phyloP scores from a whole-genome alignment of 2,329 filamentous ascomycete species.

The Arthroderma sp. region DNA sequence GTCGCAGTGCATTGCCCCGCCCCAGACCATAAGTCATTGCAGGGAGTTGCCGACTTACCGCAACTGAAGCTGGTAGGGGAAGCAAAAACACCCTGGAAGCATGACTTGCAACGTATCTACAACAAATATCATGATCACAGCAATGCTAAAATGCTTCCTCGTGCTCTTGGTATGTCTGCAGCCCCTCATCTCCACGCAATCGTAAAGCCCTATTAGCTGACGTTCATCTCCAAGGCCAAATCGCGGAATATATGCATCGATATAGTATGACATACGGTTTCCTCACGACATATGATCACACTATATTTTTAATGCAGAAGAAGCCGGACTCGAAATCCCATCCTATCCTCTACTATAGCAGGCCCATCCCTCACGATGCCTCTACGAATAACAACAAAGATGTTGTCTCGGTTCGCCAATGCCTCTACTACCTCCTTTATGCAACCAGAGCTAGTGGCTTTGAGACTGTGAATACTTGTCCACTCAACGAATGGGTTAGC shows the following conservation, averaged over 20 bases:
- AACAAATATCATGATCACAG: not conserved
- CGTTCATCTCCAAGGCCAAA: slow-evolving; percentile 1
- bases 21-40: not conserved
- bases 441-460: not conserved
- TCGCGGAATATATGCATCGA: slow-evolving; percentile 7
- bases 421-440: not conserved
- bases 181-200: not conserved
- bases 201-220: not conserved
- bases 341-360: not conserved
- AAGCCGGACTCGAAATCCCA: too few relatives aligned
- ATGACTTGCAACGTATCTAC: slow-evolving; percentile 1
- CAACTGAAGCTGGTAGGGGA: slow-evolving; percentile 10
- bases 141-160: not conserved
- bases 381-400: not conserved
- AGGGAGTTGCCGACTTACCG: not conserved
- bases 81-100: slow-evolving; percentile 12
- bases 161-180: slow-evolving; percentile 5
- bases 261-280: slow-evolving; percentile 8
- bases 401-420: not conserved
- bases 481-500: not conserved
- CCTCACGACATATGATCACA: slow-evolving; percentile 7
- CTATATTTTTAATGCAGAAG: slow-evolving; percentile 8
- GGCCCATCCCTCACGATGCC: not conserved
- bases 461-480: not conserved
- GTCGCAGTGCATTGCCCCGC: slow-evolving; percentile 3